phyloP scores from a whole-genome alignment of 371 early-diverging fungal species.

The Rhizopus arrhizus region DNA sequence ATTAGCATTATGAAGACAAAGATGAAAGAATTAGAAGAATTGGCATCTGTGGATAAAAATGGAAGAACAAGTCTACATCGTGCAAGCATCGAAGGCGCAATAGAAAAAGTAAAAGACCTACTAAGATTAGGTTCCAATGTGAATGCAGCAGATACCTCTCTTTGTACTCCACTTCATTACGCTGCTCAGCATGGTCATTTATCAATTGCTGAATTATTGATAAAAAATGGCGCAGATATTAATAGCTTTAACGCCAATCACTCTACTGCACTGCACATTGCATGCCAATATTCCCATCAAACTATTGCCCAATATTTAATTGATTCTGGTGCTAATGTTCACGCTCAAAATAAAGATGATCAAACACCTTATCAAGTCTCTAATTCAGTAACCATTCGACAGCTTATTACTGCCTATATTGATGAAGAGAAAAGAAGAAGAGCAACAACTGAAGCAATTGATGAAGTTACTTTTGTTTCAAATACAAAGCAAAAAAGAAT shows the following conservation, averaged over 20 bases:
- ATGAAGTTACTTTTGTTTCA: slow-evolving; percentile 43
- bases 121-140: slow-evolving; percentile 75
- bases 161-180: slow-evolving; percentile 82
- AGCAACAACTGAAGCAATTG: slow-evolving; percentile 35
- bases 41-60: slow-evolving; percentile 31
- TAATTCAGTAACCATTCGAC: slow-evolving; percentile 28
- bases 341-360: slow-evolving; percentile 51
- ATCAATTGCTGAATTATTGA: slow-evolving; percentile 61
- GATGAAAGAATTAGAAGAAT: slow-evolving; percentile 39
- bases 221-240: slow-evolving; percentile 74
- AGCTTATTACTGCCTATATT: slow-evolving; percentile 39
- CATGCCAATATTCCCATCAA: slow-evolving; percentile 42
- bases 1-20: slow-evolving; percentile 28
- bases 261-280: slow-evolving; percentile 66
- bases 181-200: slow-evolving; percentile 73
- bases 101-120: slow-evolving; percentile 27
- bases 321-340: slow-evolving; percentile 65
- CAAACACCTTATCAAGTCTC: slow-evolving; percentile 62
- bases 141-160: slow-evolving; percentile 64
- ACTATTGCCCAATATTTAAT: slow-evolving; percentile 69
- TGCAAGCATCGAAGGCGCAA: slow-evolving; percentile 33
- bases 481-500: slow-evolving; percentile 40
- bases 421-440: slow-evolving; percentile 47
- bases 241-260: slow-evolving; percentile 48
- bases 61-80: slow-evolving; percentile 43